Conservation (phyloP, 352 stramenopile genomes). For the Globisporangium nagaii region DNA sequence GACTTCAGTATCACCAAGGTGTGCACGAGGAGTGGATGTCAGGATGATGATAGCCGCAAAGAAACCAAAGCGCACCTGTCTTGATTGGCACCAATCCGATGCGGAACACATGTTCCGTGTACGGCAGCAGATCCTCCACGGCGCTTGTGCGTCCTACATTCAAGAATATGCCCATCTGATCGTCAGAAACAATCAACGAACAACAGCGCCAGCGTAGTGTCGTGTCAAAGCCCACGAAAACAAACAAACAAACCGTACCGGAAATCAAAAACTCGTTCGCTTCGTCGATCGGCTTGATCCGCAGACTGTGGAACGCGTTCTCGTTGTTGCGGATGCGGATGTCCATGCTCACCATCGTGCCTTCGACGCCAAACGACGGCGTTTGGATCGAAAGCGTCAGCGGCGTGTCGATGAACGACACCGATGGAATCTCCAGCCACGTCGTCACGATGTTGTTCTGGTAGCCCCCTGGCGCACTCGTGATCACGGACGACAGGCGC, state of each 20-base stretch:
- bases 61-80: conserved; percentile 47
- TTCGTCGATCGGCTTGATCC: conserved; percentile 63
- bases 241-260: conserved; percentile 17
- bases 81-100: conserved; percentile 73
- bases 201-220: no score
- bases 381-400: conserved; percentile 61
- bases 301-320: conserved; percentile 56
- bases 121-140: conserved; percentile 68
- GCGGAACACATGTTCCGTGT: conserved; percentile 54
- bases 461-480: conserved; percentile 15
- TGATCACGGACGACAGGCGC: conserved; percentile 48
- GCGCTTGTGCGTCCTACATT: conserved; percentile 52
- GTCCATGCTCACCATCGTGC: conserved; percentile 44
- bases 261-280: conserved; percentile 75
- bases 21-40: not conserved
- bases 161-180: not conserved
- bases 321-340: conserved; percentile 74
- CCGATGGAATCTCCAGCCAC: conserved; percentile 50
- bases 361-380: conserved; percentile 70
- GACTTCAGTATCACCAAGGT: not conserved
- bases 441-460: conserved; percentile 59
- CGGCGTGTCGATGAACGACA: conserved; percentile 65
- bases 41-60: no score
- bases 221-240: not conserved
- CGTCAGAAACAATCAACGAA: not conserved